A percentile compares a stretch with the other conserved stretches of the same genome.
Evolutionary conservation across 495 filamentous ascomycete species (phyloP).

Genomic region (Aspergillus saccharolyticus): DNA sequence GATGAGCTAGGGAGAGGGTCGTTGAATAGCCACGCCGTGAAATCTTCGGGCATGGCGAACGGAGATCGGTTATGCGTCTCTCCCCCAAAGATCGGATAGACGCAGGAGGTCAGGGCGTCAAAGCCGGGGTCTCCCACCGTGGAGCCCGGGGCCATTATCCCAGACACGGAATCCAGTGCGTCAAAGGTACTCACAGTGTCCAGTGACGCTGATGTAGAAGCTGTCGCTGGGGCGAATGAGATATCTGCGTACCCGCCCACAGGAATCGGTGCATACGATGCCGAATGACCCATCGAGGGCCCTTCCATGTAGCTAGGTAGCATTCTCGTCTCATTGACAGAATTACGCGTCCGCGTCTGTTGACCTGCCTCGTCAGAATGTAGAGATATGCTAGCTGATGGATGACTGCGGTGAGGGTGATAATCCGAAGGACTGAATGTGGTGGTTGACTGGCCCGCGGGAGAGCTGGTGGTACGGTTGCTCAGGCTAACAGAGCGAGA

Average conservation of each 20-base stretch:
- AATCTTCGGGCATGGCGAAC: conserved; percentile 85
- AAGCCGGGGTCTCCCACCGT: conserved; percentile 41
- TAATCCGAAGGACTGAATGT: conserved; percentile 19
- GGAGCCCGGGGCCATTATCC: conserved; percentile 29
- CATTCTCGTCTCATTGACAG: conserved; percentile 12
- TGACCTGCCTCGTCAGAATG: conserved; percentile 14
- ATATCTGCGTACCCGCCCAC: conserved; percentile 30
- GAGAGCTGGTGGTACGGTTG: conserved; percentile 18
- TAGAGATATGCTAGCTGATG: conserved; percentile 15
- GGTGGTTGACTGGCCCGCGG: conserved; percentile 10
- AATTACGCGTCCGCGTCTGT: conserved; percentile 8
- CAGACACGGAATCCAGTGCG: conserved; percentile 30
- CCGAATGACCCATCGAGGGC: conserved; percentile 14
- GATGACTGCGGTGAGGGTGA: conserved; percentile 4
- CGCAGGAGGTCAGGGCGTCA: conserved; percentile 62
- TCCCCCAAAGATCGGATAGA: conserved; percentile 78
- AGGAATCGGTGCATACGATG: conserved; percentile 23
- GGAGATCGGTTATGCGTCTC: conserved; percentile 82
- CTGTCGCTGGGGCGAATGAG: conserved; percentile 15
- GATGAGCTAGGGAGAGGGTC: conserved; percentile 40
- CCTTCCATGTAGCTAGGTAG: conserved; percentile 25
- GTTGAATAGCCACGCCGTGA: conserved; percentile 87
- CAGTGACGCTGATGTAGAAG: conserved; percentile 15
- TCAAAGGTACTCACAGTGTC: conserved; percentile 13
- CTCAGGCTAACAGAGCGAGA: conserved; percentile 13